phyloP scores from a whole-genome alignment of 2,329 filamentous ascomycete genomes.

The Scorias spongiosa region DNA sequence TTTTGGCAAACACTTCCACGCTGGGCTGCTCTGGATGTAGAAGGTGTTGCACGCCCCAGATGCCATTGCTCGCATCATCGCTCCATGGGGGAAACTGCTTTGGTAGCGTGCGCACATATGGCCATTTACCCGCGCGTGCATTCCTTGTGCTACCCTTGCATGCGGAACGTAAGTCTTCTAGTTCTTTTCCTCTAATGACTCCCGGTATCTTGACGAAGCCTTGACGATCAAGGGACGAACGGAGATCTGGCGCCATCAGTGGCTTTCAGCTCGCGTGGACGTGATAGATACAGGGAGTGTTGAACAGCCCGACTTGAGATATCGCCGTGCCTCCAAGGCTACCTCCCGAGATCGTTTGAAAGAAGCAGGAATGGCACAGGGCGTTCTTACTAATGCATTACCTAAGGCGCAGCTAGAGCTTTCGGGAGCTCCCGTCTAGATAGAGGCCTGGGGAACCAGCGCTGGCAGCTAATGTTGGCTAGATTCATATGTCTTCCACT shows the following conservation, averaged over 20 bases:
- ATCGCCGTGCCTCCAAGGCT: too few relatives aligned
- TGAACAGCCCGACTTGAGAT: too few relatives aligned
- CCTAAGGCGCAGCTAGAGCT: too few relatives aligned
- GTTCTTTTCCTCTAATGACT: conserved; percentile 41
- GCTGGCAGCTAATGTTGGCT: too few relatives aligned
- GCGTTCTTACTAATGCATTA: too few relatives aligned
- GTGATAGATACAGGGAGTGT: too few relatives aligned
- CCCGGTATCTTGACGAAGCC: conserved; percentile 63
- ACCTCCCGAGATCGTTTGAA: too few relatives aligned
- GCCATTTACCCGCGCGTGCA: conserved; percentile 61
- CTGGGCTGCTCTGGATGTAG: conserved; percentile 57
- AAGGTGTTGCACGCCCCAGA: conserved; percentile 83
- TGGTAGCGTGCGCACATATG: conserved; percentile 65
- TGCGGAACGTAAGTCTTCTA: conserved; percentile 45
- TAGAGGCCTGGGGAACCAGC: too few relatives aligned
- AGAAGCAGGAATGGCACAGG: too few relatives aligned
- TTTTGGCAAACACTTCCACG: conserved; percentile 44
- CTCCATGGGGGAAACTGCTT: conserved; percentile 87
- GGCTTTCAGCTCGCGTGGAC: too few relatives aligned
- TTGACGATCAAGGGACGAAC: conserved; percentile 46
- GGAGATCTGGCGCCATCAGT: conserved; percentile 17
- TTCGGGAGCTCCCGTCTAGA: too few relatives aligned
- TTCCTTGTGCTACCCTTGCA: conserved; percentile 41
- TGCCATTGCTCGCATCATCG: conserved; percentile 42
- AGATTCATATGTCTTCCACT: too few relatives aligned